phyloP scores from a whole-genome alignment of 2,329 filamentous ascomycete species.

The Rhexocercosporidium sp. region DNA sequence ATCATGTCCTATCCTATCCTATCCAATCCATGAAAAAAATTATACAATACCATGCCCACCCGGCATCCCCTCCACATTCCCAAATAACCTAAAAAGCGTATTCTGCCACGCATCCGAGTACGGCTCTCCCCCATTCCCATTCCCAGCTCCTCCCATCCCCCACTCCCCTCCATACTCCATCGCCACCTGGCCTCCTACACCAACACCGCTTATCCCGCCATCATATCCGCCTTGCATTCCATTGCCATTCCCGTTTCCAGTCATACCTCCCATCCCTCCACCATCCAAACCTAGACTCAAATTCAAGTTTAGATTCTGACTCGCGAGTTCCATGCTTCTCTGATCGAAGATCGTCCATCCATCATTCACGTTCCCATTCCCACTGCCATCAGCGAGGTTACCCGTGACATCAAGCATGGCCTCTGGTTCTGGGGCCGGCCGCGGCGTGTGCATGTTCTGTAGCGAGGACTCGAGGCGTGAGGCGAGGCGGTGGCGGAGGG shows the following conservation, averaged over 20 bases:
- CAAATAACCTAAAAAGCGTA: conserved; percentile 25
- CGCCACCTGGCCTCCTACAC: not conserved
- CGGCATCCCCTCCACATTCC: conserved; percentile 15
- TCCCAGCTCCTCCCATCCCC: conserved; percentile 12
- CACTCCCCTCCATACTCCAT: not conserved
- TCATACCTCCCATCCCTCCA: not conserved
- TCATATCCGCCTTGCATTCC: not conserved
- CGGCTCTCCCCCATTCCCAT: conserved; percentile 19
- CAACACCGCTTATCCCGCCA: not conserved
- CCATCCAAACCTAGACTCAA: not conserved
- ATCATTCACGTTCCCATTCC: not conserved
- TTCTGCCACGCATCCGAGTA: conserved; percentile 27
- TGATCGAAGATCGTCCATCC: conserved; percentile 36
- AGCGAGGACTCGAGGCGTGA: conserved; percentile 31
- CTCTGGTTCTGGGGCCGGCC: conserved; percentile 23
- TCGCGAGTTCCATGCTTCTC: conserved; percentile 17
- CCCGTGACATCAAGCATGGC: conserved; percentile 16
- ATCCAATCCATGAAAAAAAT: not conserved
- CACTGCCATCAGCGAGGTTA: not conserved
- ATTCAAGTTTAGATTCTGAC: not conserved
- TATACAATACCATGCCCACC: conserved; percentile 8
- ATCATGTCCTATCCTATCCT: not conserved
- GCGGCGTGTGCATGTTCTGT: conserved; percentile 34
- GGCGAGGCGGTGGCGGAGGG: conserved; percentile 32
- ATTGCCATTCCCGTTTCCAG: not conserved